Evolutionary conservation across 352 stramenopile genomes (phyloP).

Genomic region (Phytophthora syringae): DNA sequence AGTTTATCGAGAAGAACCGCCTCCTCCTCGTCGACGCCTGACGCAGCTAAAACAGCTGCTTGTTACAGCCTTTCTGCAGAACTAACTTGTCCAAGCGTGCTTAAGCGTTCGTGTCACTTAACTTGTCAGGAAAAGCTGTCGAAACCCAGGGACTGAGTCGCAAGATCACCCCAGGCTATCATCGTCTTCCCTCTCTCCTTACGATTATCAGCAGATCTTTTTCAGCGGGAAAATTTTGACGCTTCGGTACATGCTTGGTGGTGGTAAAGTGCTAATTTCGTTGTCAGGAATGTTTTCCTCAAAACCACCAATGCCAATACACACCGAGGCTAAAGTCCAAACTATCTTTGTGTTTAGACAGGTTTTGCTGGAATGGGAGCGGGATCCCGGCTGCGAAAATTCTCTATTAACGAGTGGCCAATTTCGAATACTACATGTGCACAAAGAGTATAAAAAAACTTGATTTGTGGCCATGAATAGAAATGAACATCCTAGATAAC

Average conservation of each 20-base stretch:
- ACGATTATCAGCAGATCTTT: constrained; percentile 11
- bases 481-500: no score
- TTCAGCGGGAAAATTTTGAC: constrained; percentile 4
- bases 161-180: constrained; percentile 7
- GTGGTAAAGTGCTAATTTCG: background rate
- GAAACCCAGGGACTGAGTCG: background rate
- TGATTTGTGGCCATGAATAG: no score
- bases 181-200: constrained; percentile 17
- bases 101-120: constrained; percentile 16
- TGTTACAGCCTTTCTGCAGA: background rate
- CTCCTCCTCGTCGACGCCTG: constrained; percentile 1
- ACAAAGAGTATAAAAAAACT: no score
- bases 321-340: background rate
- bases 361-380: constrained; percentile 1
- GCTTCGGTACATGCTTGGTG: background rate
- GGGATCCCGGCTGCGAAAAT: background rate
- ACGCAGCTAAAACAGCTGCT: constrained; percentile 7
- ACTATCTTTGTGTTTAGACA: constrained; percentile 1
- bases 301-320: constrained; percentile 6
- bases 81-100: background rate
- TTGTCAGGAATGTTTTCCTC: constrained; percentile 1
- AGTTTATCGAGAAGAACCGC: constrained; percentile 8
- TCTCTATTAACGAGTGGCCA: no score
- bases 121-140: constrained; percentile 6
- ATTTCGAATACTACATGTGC: no score